Conservation (phyloP, 495 filamentous ascomycete genomes). For the Penicillium coprophilum region DNA sequence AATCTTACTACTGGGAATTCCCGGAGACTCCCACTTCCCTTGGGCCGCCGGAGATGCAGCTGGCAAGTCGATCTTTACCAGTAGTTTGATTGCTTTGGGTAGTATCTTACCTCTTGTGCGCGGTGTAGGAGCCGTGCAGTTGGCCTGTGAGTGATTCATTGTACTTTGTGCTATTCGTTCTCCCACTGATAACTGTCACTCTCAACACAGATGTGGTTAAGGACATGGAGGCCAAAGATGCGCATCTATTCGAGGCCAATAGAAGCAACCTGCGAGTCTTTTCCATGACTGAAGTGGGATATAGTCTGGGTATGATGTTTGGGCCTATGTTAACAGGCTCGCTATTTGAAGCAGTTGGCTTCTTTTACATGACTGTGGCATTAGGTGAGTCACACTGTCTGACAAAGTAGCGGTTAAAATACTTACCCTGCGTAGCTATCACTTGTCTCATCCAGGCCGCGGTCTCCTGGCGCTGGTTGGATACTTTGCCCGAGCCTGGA, state of each 20-base stretch:
- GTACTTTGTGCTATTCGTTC: background rate
- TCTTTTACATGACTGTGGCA: constrained; percentile 17
- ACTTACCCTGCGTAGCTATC: background rate
- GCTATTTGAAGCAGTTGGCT: constrained; percentile 24
- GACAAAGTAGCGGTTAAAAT: background rate
- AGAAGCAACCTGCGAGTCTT: constrained; percentile 28
- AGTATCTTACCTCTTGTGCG: constrained; percentile 11
- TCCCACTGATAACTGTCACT: background rate
- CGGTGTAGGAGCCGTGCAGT: constrained; percentile 15
- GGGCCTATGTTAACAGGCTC: constrained; percentile 27
- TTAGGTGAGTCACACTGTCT: constrained; percentile 3
- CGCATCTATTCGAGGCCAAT: constrained; percentile 18
- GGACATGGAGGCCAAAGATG: constrained; percentile 13
- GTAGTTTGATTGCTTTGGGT: constrained; percentile 12
- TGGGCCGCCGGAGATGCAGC: constrained; percentile 11
- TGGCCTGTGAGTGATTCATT: constrained; percentile 12
- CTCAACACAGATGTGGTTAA: constrained; percentile 16
- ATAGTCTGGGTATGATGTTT: constrained; percentile 22
- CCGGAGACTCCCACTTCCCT: constrained; percentile 12
- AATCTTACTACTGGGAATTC: constrained; percentile 13
- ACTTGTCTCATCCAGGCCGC: constrained; percentile 4
- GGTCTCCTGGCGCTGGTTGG: constrained; percentile 7
- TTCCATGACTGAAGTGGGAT: constrained; percentile 25
- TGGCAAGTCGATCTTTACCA: constrained; percentile 11
- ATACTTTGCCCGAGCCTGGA: background rate